phyloP scores from a whole-genome alignment of 352 stramenopile genomes.

The Phytopythium ostracodes region DNA sequence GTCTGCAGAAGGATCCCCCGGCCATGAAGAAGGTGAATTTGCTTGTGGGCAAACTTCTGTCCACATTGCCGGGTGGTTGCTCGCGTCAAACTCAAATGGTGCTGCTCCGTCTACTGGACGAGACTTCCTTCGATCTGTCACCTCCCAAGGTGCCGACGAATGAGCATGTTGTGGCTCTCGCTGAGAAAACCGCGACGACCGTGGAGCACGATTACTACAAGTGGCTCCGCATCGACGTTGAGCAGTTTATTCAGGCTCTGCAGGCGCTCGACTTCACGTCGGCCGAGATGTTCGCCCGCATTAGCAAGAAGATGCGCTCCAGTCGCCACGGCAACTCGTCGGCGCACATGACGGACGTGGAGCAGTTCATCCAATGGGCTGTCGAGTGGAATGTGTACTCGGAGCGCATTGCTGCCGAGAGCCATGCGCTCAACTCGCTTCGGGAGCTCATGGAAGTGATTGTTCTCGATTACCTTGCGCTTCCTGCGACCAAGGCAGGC shows the following conservation, averaged over 20 bases:
- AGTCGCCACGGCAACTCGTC: slow-evolving; percentile 32
- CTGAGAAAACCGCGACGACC: slow-evolving; percentile 52
- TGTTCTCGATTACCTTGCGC: slow-evolving; percentile 65
- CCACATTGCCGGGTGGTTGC: slow-evolving; percentile 17
- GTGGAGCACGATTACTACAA: slow-evolving; percentile 67
- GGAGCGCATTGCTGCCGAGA: slow-evolving; percentile 75
- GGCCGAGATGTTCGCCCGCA: slow-evolving; percentile 11
- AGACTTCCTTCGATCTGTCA: slow-evolving; percentile 59
- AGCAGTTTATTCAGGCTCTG: slow-evolving; percentile 61
- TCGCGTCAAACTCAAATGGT: slow-evolving; percentile 58
- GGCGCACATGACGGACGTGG: slow-evolving; percentile 25
- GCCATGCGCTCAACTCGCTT: slow-evolving; percentile 71
- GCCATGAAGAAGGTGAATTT: slow-evolving; percentile 68
- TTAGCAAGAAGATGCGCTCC: slow-evolving; percentile 7
- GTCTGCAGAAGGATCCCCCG: slow-evolving; percentile 61
- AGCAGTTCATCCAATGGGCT: slow-evolving; percentile 70
- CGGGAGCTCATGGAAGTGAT: slow-evolving; percentile 77
- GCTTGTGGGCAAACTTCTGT: slow-evolving; percentile 52
- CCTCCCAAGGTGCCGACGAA: slow-evolving; percentile 61
- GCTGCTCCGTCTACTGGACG: slow-evolving; percentile 59
- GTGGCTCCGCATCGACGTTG: slow-evolving; percentile 77
- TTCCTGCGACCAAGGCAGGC: slow-evolving; percentile 21
- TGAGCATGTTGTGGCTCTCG: slow-evolving; percentile 62
- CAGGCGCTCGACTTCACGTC: slow-evolving; percentile 59
- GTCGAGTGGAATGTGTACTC: slow-evolving; percentile 86